Conservation (phyloP, 805 yeast genomes). For the Wickerhamomyces chambardii region DNA sequence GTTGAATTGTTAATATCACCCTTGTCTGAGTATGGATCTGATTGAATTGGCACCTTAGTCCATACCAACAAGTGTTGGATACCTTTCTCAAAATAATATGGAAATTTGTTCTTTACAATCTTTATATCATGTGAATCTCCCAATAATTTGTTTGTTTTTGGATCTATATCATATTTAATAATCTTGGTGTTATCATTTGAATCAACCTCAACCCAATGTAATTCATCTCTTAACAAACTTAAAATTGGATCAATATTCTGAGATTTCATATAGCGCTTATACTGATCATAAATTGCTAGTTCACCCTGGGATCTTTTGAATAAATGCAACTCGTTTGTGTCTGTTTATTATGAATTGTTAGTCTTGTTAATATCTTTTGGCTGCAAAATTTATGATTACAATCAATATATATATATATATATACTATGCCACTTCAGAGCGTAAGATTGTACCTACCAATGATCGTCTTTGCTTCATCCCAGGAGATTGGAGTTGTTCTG, state of each 20-base stretch:
- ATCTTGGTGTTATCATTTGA: constrained; percentile 14
- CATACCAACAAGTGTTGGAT: constrained; percentile 53
- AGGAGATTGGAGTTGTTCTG: too few species aligned
- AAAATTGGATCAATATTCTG: constrained; percentile 32
- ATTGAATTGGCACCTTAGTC: constrained; percentile 46
- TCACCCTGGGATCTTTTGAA: constrained; percentile 37
- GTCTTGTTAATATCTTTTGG: too few species aligned
- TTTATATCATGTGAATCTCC: constrained; percentile 31
- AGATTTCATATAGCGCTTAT: constrained; percentile 30
- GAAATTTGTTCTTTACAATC: constrained; percentile 47
- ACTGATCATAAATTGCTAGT: constrained; percentile 31
- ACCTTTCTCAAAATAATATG: constrained; percentile 43
- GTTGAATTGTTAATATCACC: constrained; percentile 40
- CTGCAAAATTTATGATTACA: too few species aligned
- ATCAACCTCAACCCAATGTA: constrained; percentile 37
- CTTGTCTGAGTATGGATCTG: constrained; percentile 35
- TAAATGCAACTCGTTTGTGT: constrained; percentile 31
- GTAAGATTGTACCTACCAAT: too few species aligned
- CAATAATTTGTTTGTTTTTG: constrained; percentile 29
- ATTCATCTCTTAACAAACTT: constrained; percentile 32
- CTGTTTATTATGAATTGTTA: too few species aligned
- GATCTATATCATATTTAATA: constrained; percentile 13
- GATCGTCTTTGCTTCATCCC: too few species aligned
- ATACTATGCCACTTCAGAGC: too few species aligned
- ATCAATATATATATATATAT: too few species aligned